Base-by-base conservation (phyloP, 768 basidiomycete genomes). In the Tephrocybe sp. region DNA sequence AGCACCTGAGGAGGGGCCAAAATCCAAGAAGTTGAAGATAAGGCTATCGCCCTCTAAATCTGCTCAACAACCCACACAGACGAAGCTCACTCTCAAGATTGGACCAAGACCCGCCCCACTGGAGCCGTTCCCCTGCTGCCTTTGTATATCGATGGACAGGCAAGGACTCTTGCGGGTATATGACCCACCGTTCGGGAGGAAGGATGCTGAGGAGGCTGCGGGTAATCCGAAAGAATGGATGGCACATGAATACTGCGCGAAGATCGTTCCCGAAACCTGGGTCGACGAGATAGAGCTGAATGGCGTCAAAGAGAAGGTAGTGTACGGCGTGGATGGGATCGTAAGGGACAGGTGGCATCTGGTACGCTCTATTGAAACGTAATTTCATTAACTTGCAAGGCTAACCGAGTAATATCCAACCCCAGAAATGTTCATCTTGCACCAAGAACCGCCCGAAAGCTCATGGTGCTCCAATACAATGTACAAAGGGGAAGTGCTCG, bases 301-400 rank as follows among this genome's bases (percentile, higher is more conserved):
- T 58, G 76, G 76, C 0, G 62, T 48, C 33, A 78, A 65, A 58
- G 78, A 80, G 62, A 72, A 67, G 49, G 76, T 80, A 50, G 86
- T 97, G 0, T 87, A 87, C 61, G 95, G 96, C 3, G 90, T 91
- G 20, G 89, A 93, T 61, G 84, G 79, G 7, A 91, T 99, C 57
- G 89, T 90, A 10, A 92, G 85, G 64, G 95, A 90, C 65, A 74
- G 97, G 24, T 99, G 97, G 97, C 87, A 86, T 63, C 62, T 98
- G 72, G 95, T 96, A 61, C 48, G 85, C 72, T 5, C 47, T 26
- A n/a, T 21, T 53, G 45, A 18, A 49, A 25, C 17, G 41, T 18
- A 23, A 32, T 20, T 49, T 9, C 23, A 2, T 39, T 15, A 11
- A 17, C 18, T 20, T 15, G 7, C 8, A 4, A 17, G 18, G 37